A percentile compares a stretch with the other conserved stretches of the same genome.
phyloP scores from a whole-genome alignment of 768 basidiomycete genomes.

The Lactifluus piperatus region DNA sequence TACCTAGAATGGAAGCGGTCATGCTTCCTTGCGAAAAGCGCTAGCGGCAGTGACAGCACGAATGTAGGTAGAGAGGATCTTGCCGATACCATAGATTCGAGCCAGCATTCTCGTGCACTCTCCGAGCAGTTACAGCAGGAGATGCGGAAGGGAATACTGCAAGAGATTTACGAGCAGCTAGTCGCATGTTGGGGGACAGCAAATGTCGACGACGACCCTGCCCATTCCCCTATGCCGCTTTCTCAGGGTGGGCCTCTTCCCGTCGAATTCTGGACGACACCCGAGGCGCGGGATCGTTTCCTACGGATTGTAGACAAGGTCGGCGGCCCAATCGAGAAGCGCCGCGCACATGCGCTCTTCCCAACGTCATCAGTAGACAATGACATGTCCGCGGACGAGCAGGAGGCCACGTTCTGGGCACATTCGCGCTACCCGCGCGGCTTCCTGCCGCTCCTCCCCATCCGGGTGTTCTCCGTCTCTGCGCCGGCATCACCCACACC shows the following conservation, averaged over 20 bases:
- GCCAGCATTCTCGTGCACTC: conserved; percentile 60
- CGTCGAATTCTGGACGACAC: conserved; percentile 73
- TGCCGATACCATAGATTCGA: conserved; percentile 1
- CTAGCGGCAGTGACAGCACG: conserved; percentile 19
- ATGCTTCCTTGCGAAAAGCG: conserved; percentile 18
- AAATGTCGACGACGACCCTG: not conserved
- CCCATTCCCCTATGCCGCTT: not conserved
- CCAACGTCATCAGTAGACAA: conserved; percentile 16
- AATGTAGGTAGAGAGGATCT: conserved; percentile 1
- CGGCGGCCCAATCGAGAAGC: conserved; percentile 60
- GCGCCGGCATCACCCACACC: conserved; percentile 14
- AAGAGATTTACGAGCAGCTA: conserved; percentile 51
- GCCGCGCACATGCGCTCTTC: conserved; percentile 57
- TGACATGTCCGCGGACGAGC: conserved; percentile 36
- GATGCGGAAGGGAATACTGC: conserved; percentile 51
- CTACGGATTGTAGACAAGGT: conserved; percentile 74
- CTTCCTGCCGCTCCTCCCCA: conserved; percentile 52
- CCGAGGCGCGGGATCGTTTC: conserved; percentile 65
- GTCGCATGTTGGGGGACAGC: conserved; percentile 1
- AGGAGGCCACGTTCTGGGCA: conserved; percentile 61
- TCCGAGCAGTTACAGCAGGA: conserved; percentile 69
- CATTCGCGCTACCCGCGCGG: conserved; percentile 45
- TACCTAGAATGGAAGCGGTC: conserved; percentile 54
- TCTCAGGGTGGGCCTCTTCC: conserved; percentile 2
- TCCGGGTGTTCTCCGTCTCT: conserved; percentile 40